Base-by-base conservation (phyloP, 169 alveolate species). In the Cryptosporidium ryanae region DNA sequence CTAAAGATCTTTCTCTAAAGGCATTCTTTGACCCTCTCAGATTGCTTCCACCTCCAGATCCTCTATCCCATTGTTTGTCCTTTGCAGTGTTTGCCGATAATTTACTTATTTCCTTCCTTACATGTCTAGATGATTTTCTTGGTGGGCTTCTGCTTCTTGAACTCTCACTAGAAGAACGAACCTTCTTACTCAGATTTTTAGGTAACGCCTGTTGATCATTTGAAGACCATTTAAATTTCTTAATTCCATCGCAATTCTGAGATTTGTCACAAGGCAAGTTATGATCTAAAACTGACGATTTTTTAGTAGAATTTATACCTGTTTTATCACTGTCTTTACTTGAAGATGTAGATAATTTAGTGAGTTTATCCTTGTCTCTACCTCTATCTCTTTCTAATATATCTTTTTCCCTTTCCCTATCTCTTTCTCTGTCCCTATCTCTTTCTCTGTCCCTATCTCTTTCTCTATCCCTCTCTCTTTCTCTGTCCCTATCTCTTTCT, bases 381-480 rank as follows among this genome's bases (percentile, higher is more conserved):
- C 21, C 66, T 21, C 63, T 21, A 18, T 52, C 64, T 32, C 57
- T 38, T 8, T 65, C 82, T 52, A 52, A 18, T 32, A 8, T 38
- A 13, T 65, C 10, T 25, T 50, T n/a, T 31, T 18, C 81, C 21
- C 81, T 54, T 15, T 29, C 67, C 31, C 83, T 54, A 48, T 23
- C 44, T 21, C 49, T 48, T 31, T 50, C 64, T 29, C 46, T 68
- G 6, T 68, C 66, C 12, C 27, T 82, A 84, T 52, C 87, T 67
- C 89, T 64, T 70, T 34, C 76, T 83, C 82, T 83, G 34, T 76
- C 71, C 21, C 87, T 76, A 5, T 59, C 64, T 44, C 76, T 59
- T 10, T 76, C 87, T 48, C 64, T 15, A 32, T 61, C 76, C 23
- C 48, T 61, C 0, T 76, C 87, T 21, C 61, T 54, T 52, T 32